Conservation (phyloP, 2,329 filamentous ascomycete genomes). For the Macroventuria anomochaeta region DNA sequence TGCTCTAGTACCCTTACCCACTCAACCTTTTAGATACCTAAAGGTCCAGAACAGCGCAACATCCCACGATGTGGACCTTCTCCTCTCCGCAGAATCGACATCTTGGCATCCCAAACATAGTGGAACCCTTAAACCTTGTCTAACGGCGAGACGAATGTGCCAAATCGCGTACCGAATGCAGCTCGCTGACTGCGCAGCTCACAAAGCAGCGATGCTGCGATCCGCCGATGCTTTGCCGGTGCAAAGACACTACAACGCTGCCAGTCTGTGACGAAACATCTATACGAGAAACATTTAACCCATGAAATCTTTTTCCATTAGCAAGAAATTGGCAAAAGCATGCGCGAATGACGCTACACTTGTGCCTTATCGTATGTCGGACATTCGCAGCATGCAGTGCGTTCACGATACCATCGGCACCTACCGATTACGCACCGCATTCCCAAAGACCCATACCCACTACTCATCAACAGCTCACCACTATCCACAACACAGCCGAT, state of each 20-base stretch:
- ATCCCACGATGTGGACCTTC: background rate
- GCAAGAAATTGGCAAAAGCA: too few species aligned
- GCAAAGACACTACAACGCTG: background rate
- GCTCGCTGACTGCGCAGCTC: slow-evolving; percentile 5
- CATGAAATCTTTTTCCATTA: background rate
- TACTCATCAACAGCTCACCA: background rate
- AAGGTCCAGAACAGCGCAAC: slow-evolving; percentile 5
- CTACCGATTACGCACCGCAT: background rate
- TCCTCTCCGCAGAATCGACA: background rate
- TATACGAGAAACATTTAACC: background rate
- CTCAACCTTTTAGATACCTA: background rate
- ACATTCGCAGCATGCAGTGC: too few species aligned
- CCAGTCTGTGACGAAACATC: background rate
- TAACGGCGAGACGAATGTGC: background rate
- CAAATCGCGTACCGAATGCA: background rate
- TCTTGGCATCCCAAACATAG: background rate
- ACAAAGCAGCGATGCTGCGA: slow-evolving; percentile 1
- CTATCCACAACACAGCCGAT: background rate
- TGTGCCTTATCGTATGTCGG: background rate
- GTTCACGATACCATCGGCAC: background rate
- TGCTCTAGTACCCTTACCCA: background rate
- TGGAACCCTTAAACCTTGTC: background rate
- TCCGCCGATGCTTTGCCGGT: slow-evolving; percentile 3
- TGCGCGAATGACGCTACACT: background rate
- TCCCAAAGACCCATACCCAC: slow-evolving; percentile 1